A percentile compares a stretch with the other conserved stretches of the same genome.
Evolutionary conservation across 2,329 filamentous ascomycete genomes (phyloP).

Genomic region (Truncatella angustata): DNA sequence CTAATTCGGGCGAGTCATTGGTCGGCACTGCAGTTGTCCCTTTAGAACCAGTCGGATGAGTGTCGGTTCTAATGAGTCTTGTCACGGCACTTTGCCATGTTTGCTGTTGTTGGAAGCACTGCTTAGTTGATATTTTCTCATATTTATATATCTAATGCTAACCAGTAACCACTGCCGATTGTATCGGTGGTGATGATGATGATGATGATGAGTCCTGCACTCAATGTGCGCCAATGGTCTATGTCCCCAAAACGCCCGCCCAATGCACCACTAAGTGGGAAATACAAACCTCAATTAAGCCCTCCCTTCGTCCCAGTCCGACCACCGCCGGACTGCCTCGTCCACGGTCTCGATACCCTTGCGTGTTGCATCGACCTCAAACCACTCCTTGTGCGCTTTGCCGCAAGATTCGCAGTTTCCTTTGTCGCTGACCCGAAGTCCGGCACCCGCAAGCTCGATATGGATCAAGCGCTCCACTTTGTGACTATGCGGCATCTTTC

Average conservation of each 20-base stretch:
- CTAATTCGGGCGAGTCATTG: too few relatives aligned
- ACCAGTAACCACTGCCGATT: too few relatives aligned
- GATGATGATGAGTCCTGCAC: too few relatives aligned
- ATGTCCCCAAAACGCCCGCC: background rate
- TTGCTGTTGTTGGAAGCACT: too few relatives aligned
- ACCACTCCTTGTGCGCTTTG: slow-evolving; percentile 90
- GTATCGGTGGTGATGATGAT: too few relatives aligned
- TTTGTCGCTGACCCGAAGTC: slow-evolving; percentile 49
- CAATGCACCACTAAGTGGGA: background rate
- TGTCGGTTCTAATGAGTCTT: too few relatives aligned
- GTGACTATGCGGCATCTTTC: slow-evolving; percentile 81
- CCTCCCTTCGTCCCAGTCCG: slow-evolving; percentile 70
- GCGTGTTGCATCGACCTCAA: slow-evolving; percentile 76
- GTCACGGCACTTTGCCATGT: too few relatives aligned
- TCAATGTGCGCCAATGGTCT: background rate
- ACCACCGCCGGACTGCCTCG: slow-evolving; percentile 78
- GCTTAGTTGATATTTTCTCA: too few relatives aligned
- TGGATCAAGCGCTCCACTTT: slow-evolving; percentile 89
- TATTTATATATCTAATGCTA: too few relatives aligned
- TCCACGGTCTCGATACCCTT: slow-evolving; percentile 66
- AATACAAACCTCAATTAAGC: too few relatives aligned
- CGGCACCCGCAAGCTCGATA: slow-evolving; percentile 72
- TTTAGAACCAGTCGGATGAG: too few relatives aligned
- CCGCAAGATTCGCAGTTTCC: slow-evolving; percentile 74
- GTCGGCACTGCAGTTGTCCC: too few relatives aligned